Base-by-base conservation (phyloP, 1,139 yeast genomes). In the Suhomyces taliae region DNA sequence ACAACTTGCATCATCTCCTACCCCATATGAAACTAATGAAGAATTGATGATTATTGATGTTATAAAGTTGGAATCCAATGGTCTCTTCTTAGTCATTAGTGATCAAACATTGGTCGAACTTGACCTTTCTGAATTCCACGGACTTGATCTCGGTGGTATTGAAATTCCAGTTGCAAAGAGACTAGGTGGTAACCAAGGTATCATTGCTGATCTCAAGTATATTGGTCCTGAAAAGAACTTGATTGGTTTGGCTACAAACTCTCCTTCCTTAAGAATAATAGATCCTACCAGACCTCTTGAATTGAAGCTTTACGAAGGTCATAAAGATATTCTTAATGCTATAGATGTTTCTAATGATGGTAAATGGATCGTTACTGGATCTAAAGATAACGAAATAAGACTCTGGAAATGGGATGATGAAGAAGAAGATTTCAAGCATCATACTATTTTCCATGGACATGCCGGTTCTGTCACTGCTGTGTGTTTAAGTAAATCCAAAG, bases 151-250 rank as follows among this genome's bases (percentile, higher is more conserved):
- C 9, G 50, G 62, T 11, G 57, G 53, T 12, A 52, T 62, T n/a
- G 65, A 61, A 14, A 66, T 87, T 8, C 74, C 78, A 9, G 62
- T 81, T 4, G 55, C 66, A 9, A 74, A 82, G 45, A 74, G 83
- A 40, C 76, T 90, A 54, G 95, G 97, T 1, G 98, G 98, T 57
- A 90, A 91, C 64, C 97, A 93, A 66, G 98, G 97, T 51, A 95
- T 95, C 34, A 85, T 93, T 58, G 96, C 97, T 8, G 99, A 90
- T 60, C 78, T 90, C 67, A 79, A 82, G 54, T 85, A 83, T 59
- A 87, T 85, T 36, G 95, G 95, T 0, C 88, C 90, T 8, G 65
- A 73, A 10, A 65, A 70, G 38, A 65, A 78, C 37, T 61, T 70
- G 31, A 65, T 91, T 42, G 97, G 96, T 2, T 69, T 93, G 56